Conservation (phyloP, 2,329 filamentous ascomycete genomes). For the Penicillium sp. region DNA sequence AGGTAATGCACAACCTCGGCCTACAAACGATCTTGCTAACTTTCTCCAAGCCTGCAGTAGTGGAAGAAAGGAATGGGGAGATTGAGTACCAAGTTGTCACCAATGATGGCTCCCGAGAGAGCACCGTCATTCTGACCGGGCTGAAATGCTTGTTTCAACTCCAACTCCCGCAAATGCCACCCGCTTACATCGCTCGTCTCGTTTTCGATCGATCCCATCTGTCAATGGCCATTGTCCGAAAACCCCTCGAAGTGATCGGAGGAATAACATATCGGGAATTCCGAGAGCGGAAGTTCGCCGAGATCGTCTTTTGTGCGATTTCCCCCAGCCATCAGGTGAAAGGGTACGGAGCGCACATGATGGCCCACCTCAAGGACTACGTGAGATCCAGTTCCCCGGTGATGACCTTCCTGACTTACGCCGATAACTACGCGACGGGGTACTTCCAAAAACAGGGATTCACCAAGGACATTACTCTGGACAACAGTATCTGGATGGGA, state of each 20-base stretch:
- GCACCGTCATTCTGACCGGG: constrained; percentile 89
- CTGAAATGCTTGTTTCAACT: constrained; percentile 98
- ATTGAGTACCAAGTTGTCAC: constrained; percentile 98
- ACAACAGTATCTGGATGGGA: constrained; percentile 92
- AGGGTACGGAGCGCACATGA: constrained; percentile 94
- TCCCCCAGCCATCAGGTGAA: constrained; percentile 98
- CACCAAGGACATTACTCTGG: constrained; percentile 94
- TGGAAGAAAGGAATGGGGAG: constrained; percentile 89
- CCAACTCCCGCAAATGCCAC: constrained; percentile 98
- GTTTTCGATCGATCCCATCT: constrained; percentile 96
- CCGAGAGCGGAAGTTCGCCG: constrained; percentile 86
- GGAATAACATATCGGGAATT: constrained; percentile 97
- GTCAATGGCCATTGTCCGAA: constrained; percentile 96
- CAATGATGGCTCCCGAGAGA: constrained; percentile 85
- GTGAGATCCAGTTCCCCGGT: constrained; percentile 95
- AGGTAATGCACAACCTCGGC: constrained; percentile 53
- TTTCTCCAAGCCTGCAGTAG: constrained; percentile 69
- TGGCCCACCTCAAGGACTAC: constrained; percentile 97
- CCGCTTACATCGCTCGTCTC: constrained; percentile 95
- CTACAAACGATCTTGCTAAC: constrained; percentile 24
- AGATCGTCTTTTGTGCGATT: constrained; percentile 98
- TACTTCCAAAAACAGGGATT: constrained; percentile 99
- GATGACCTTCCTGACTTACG: constrained; percentile 98
- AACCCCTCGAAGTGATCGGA: constrained; percentile 84
- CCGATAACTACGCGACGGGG: constrained; percentile 97